Evolutionary conservation across 2,329 filamentous ascomycete species (phyloP), one percentile per base, ranked within the genome.

Genomic region (Diplodia corticola): DNA sequence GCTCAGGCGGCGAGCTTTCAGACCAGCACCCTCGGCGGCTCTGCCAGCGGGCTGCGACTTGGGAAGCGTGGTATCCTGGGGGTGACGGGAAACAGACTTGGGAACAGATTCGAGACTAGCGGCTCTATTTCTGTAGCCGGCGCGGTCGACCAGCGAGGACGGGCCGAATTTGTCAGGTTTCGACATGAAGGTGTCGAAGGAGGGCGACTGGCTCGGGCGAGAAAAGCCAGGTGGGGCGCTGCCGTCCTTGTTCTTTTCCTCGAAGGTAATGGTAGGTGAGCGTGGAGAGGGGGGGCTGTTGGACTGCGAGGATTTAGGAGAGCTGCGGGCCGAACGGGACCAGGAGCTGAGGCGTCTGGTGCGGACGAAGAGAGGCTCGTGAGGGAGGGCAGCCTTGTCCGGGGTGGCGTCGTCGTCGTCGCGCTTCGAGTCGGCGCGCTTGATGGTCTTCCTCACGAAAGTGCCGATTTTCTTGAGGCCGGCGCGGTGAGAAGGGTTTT

Each of bases 1-100:
- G 73, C 91, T 93, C 80, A 94, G 82, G 60, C 90, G 88, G n/a
- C 91, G 85, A 33, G 91, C 88, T 79, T 93, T 94, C 75, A 91
- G 84, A 10, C 91, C 91, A 20, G 88, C 90, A 13, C 91, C 91
- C 24, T 85, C 85, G 63, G 88, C 87, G 1, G 91, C 89, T 1
- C 64, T 60, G 13, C 64, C 64, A 33, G 54, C 46, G 35, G 46
- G 35, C 9, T 33, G 46, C 68, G 71, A 15, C 71, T 69, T 26
- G 59, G 68, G 46, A 9, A 74, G 75, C 48, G 74, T 72, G 26
- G 74, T 76, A 12, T 71, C 67, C 9, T 75, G 71, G 28, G 30
- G 9, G 12, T 50, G 71, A 1, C 55, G 50, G 5, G 69, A 67
- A 10, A 70, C 35, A 13, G 30, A 17, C 15, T 69, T 71, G 13